Base-by-base conservation (phyloP, 2,329 filamentous ascomycete species). In the Pseudogymnoascus sp. region DNA sequence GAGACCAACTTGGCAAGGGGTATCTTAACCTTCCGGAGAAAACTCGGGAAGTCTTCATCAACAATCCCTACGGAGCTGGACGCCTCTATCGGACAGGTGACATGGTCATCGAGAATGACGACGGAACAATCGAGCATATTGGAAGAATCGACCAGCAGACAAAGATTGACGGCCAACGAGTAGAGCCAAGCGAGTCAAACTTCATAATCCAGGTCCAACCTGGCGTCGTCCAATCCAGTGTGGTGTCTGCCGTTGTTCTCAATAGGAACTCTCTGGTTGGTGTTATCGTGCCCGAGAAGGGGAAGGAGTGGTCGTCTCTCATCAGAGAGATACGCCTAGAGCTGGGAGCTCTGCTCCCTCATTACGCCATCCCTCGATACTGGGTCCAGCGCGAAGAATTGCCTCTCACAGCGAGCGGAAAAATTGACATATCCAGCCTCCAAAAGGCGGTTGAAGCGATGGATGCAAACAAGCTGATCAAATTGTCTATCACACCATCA, bases 61-160 rank as follows among this genome's bases (percentile, higher is more conserved):
- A 77, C 12, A 76, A 84, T 63, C 83, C 83, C 0, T 73, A 70
- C 0, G 79, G 79, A 2, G 84, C 88, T 62, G 50, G 50, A 10
- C 79, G 84, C 5, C 81, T 96, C 1, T 96, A 96, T 71, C 84
- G 91, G 12, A 73, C 72, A 2, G 72, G 72, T 40, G 72, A 73
- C 38, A 61, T 73, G n/a, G 71, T 71, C 7, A 64, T 85, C 36
- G 76, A 86, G 42, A 71, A 86, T 25, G 75, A 83, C 59, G 81
- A 88, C 68, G 79, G 78, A 7, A 81, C 80, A 14, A 84, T 87
- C 66, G 80, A 84, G 36, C 87, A 87, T 70, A 73, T 86, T 44
- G 85, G 85, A 6, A 80, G 85, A 16, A 81, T 81, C 46, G 85
- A 88, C 68, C 82, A 86, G 23, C 85, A 88, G 72, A 80, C 86